These are phyloP conservation scores for Termitomyces sp. DNA, from an alignment of 768 basidiomycete species.

Conservation along the genomic window DNA sequence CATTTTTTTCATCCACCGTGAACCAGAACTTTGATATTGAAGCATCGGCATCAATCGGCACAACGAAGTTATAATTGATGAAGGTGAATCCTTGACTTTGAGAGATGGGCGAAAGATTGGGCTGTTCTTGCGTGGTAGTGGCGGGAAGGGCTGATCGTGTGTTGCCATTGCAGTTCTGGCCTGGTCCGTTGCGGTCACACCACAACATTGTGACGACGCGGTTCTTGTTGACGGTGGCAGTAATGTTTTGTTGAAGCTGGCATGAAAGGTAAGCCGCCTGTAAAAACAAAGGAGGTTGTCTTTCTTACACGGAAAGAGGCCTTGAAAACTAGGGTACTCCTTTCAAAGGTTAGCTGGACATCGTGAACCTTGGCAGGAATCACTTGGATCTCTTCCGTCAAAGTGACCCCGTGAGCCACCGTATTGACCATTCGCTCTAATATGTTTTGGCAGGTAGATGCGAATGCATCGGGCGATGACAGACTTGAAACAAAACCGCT, in stretches of 20 bases:
- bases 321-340: constrained; percentile 33
- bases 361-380: constrained; percentile 35
- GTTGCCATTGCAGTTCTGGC: constrained; percentile 26
- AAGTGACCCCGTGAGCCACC: constrained; percentile 36
- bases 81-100: constrained; percentile 28
- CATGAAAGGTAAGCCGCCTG: constrained; percentile 1
- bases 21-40: constrained; percentile 50
- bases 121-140: constrained; percentile 24
- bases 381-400: constrained; percentile 40
- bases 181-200: constrained; percentile 34
- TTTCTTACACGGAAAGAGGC: constrained; percentile 31
- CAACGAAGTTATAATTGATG: constrained; percentile 38
- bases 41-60: constrained; percentile 29
- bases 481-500: constrained; percentile 16
- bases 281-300: background rate
- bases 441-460: constrained; percentile 31
- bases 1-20: constrained; percentile 39
- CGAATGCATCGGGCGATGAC: constrained; percentile 27
- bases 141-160: constrained; percentile 28
- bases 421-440: constrained; percentile 43
- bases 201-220: constrained; percentile 36
- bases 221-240: constrained; percentile 28
- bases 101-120: constrained; percentile 32
- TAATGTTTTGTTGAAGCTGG: constrained; percentile 30
- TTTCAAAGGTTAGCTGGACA: constrained; percentile 32